Evolutionary conservation across 495 filamentous ascomycete species (phyloP).

Genomic region (Cercophora samala): DNA sequence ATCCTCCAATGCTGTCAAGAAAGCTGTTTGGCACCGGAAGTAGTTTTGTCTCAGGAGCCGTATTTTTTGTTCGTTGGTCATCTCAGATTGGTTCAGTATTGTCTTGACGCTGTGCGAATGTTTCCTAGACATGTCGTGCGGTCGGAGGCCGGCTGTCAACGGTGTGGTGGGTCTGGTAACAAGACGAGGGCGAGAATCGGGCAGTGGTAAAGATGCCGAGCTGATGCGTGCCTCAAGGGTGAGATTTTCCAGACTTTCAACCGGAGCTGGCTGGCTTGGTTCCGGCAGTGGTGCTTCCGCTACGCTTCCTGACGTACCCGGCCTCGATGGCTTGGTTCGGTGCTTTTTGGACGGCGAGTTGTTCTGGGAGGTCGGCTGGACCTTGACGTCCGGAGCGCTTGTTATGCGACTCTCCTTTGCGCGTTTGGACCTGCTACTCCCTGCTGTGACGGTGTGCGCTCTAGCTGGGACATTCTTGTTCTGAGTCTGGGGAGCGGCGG

Average conservation of each 20-base stretch:
- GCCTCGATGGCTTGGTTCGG: slow-evolving; percentile 19
- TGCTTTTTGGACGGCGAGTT: slow-evolving; percentile 33
- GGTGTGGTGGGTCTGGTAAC: slow-evolving; percentile 48
- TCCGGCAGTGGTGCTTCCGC: slow-evolving; percentile 9
- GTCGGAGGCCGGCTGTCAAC: slow-evolving; percentile 50
- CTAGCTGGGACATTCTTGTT: slow-evolving; percentile 49
- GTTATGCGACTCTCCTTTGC: slow-evolving; percentile 43
- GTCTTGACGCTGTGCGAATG: slow-evolving; percentile 50
- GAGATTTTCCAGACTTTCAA: slow-evolving; percentile 41
- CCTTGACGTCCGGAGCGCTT: slow-evolving; percentile 39
- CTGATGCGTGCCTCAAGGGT: slow-evolving; percentile 52
- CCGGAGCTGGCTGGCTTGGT: slow-evolving; percentile 23
- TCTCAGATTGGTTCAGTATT: slow-evolving; percentile 48
- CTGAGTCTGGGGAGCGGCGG: slow-evolving; percentile 27
- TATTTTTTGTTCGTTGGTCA: slow-evolving; percentile 56
- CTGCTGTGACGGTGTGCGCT: slow-evolving; percentile 59
- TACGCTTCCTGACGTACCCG: slow-evolving; percentile 14
- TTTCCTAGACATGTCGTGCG: slow-evolving; percentile 47
- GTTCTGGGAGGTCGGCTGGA: slow-evolving; percentile 13
- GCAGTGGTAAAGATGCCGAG: slow-evolving; percentile 62
- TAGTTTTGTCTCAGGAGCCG: slow-evolving; percentile 68
- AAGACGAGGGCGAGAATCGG: slow-evolving; percentile 50
- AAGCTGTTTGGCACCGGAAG: slow-evolving; percentile 68
- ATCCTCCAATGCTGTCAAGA: slow-evolving; percentile 67
- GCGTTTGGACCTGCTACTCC: slow-evolving; percentile 45